These are phyloP conservation scores for Penicillium sp. DNA, from an alignment of 2,329 filamentous ascomycete genomes.

Conservation along the genomic window DNA sequence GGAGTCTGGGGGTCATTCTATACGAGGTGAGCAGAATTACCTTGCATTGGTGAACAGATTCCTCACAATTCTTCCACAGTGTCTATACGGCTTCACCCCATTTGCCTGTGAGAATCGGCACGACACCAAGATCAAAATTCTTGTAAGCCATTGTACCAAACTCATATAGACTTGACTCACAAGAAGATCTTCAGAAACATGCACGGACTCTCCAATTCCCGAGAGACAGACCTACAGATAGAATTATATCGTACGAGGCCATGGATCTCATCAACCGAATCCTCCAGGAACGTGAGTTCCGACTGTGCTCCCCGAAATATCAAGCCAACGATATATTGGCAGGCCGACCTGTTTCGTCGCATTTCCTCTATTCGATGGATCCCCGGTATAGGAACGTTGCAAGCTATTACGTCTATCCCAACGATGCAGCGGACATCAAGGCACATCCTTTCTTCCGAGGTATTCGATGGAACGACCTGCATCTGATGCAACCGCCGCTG, in stretches of 20 bases:
- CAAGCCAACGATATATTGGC: slow-evolving; percentile 58
- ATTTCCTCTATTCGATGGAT: slow-evolving; percentile 33
- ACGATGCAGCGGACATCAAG: slow-evolving; percentile 89
- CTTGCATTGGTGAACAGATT: background rate
- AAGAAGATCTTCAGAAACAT: slow-evolving; percentile 59
- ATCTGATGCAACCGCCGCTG: slow-evolving; percentile 71
- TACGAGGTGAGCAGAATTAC: slow-evolving; percentile 60
- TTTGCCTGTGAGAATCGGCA: slow-evolving; percentile 80
- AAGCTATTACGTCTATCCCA: slow-evolving; percentile 69
- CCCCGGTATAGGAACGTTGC: slow-evolving; percentile 42
- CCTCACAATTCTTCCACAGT: slow-evolving; percentile 49
- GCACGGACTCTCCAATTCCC: slow-evolving; percentile 69
- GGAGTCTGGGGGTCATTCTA: slow-evolving; percentile 91
- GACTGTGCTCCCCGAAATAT: slow-evolving; percentile 75
- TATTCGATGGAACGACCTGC: slow-evolving; percentile 73
- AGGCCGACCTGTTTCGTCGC: slow-evolving; percentile 29
- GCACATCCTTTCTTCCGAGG: slow-evolving; percentile 79
- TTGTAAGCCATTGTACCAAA: slow-evolving; percentile 52
- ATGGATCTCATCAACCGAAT: slow-evolving; percentile 72
- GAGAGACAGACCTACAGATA: slow-evolving; percentile 49
- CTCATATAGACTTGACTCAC: slow-evolving; percentile 17
- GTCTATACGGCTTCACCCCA: slow-evolving; percentile 85
- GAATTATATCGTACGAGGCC: slow-evolving; percentile 64
- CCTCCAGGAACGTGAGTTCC: slow-evolving; percentile 69
- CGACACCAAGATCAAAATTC: slow-evolving; percentile 80